Conservation (phyloP, 2,329 filamentous ascomycete genomes). For the Claviceps africana region DNA sequence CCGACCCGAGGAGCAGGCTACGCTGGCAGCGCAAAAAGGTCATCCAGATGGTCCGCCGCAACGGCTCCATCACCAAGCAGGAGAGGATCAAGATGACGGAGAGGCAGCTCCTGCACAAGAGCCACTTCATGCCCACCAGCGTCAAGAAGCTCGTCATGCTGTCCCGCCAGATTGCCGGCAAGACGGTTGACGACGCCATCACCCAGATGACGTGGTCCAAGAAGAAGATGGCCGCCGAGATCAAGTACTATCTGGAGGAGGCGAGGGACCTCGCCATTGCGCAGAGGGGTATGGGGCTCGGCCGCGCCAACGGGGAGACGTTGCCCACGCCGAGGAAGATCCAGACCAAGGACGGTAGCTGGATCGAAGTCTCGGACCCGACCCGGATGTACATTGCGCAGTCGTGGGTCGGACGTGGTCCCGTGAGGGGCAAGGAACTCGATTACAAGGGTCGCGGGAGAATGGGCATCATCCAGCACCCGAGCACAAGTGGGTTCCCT, state of each 20-base stretch:
- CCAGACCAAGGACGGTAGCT: constrained; percentile 59
- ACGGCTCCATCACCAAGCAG: constrained; percentile 38
- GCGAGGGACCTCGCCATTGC: constrained; percentile 73
- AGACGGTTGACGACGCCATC: constrained; percentile 87
- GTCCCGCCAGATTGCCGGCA: constrained; percentile 78
- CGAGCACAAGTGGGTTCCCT: constrained; percentile 54
- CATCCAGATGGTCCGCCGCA: constrained; percentile 52
- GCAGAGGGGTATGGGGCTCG: constrained; percentile 71
- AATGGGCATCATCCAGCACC: constrained; percentile 53
- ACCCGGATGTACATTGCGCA: constrained; percentile 82
- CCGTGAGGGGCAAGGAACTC: constrained; percentile 39
- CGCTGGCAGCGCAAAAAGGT: constrained; percentile 78
- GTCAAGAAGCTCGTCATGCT: constrained; percentile 84
- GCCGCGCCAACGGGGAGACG: constrained; percentile 25
- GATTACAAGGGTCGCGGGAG: constrained; percentile 67
- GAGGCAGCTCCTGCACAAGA: constrained; percentile 42
- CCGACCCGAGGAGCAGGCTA: constrained; percentile 54
- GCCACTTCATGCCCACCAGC: constrained; percentile 64
- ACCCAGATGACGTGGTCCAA: constrained; percentile 89
- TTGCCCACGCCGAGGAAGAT: constrained; percentile 37
- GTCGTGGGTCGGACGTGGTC: constrained; percentile 78
- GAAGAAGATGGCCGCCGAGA: constrained; percentile 78
- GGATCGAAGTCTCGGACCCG: constrained; percentile 55
- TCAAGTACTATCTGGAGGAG: constrained; percentile 64
- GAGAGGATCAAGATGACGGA: constrained; percentile 55